Evolutionary conservation across 495 filamentous ascomycete genomes (phyloP).

Genomic region (Stereocaulon alpinum): DNA sequence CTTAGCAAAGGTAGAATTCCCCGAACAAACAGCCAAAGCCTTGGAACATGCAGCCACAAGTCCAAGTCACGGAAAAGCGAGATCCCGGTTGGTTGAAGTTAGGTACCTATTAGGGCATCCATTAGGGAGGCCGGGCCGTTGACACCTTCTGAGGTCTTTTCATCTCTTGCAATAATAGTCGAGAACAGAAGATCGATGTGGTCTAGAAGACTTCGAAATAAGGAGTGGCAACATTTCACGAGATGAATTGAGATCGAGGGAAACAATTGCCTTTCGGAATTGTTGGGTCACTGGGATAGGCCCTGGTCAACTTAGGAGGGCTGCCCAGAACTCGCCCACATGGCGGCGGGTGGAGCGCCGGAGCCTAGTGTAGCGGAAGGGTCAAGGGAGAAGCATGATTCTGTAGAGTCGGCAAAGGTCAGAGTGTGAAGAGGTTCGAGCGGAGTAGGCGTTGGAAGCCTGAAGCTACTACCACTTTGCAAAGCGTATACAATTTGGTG

Average conservation of each 20-base stretch:
- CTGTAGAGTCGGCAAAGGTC: not conserved
- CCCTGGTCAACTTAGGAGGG: not conserved
- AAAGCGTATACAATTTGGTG: not conserved
- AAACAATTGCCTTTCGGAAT: not conserved
- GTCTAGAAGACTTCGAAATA: not conserved
- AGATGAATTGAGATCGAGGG: not conserved
- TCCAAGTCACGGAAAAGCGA: not conserved
- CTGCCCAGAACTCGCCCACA: not conserved
- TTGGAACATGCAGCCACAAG: slow-evolving; percentile 1
- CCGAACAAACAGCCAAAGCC: not conserved
- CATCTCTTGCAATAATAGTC: not conserved
- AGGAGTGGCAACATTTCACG: not conserved
- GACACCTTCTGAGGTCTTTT: too few relatives aligned
- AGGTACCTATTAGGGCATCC: not conserved
- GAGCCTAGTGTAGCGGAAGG: not conserved
- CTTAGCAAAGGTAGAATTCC: too few relatives aligned
- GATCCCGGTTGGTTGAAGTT: not conserved
- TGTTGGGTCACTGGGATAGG: not conserved
- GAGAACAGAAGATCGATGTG: not conserved
- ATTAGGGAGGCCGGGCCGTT: not conserved
- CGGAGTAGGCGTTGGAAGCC: not conserved
- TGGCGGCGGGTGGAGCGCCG: not conserved
- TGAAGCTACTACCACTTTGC: not conserved
- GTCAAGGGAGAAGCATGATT: not conserved
- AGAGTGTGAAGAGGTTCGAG: not conserved